phyloP scores from a whole-genome alignment of 768 basidiomycete genomes.

The Clathrus columnatus region DNA sequence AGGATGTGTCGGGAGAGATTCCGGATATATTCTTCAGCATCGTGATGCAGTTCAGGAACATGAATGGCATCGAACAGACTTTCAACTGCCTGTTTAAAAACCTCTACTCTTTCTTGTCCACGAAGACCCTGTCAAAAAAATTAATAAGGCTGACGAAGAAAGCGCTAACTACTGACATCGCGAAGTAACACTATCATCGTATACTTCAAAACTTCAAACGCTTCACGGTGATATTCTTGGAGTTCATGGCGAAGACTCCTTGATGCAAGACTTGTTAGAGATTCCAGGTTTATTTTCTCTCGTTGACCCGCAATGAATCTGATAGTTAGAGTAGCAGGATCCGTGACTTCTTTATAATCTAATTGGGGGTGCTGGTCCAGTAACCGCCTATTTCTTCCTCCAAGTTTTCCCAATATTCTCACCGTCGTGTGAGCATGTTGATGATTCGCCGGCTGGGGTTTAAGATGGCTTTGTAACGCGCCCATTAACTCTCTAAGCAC shows the following conservation, averaged over 20 bases:
- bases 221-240: slow-evolving; percentile 29
- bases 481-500: slow-evolving; percentile 92
- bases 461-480: slow-evolving; percentile 84
- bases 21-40: slow-evolving; percentile 62
- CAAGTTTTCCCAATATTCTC: slow-evolving; percentile 92
- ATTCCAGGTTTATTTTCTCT: slow-evolving; percentile 56
- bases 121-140: slow-evolving; percentile 48
- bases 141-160: not conserved
- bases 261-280: slow-evolving; percentile 57
- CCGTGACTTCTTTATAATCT: slow-evolving; percentile 59
- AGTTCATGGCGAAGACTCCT: slow-evolving; percentile 45
- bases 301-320: slow-evolving; percentile 60
- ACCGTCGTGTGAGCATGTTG: slow-evolving; percentile 90
- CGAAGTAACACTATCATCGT: slow-evolving; percentile 62
- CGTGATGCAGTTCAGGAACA: slow-evolving; percentile 54
- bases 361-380: slow-evolving; percentile 73
- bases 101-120: slow-evolving; percentile 63
- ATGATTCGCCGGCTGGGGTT: slow-evolving; percentile 82
- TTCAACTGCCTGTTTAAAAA: slow-evolving; percentile 62
- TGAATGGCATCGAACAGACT: slow-evolving; percentile 73
- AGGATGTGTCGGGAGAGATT: slow-evolving; percentile 67
- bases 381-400: slow-evolving; percentile 85
- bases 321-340: slow-evolving; percentile 60
- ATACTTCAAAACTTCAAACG: slow-evolving; percentile 46
- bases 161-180: slow-evolving; percentile 42